Evolutionary conservation across 805 yeast genomes (phyloP), one percentile per base, ranked within the genome.

Genomic region (Ogataea thermomethanolica): DNA sequence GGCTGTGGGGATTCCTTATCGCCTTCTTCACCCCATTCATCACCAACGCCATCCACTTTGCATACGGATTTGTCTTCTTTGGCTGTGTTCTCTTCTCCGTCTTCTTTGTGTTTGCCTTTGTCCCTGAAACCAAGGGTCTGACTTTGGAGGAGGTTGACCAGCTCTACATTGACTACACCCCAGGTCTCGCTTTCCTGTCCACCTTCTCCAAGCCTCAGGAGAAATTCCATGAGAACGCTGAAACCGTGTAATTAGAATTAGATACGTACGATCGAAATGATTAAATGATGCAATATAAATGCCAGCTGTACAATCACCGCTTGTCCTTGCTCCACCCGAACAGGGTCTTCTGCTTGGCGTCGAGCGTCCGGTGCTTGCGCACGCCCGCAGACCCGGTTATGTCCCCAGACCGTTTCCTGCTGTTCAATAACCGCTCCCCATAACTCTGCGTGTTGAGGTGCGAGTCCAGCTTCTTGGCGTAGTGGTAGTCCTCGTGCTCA

Each of bases 1-100:
- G 87, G 87, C 43, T 77, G 39, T 73, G 79, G 70, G 77, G 76
- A 37, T 73, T 73, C 66, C 62, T 73, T 51, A 73, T 73, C 51
- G 65, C 78, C n/a, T 74, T 76, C 65, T 73, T 73, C 65, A 74
- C 79, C 41, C 79, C 81, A 40, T 73, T 74, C 61, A 75, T 76
- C 49, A 70, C 78, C 28, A 50, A 58, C 23, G 74, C 76, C 38
- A 75, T 75, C 54, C 76, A 72, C 54, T 75, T 75, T 58, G 73
- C 73, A 58, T 75, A 73, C 59, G 80, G 81, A 41, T 75, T 67
- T 48, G 80, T 76, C 26, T 76, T 76, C 62, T 64, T 74, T 32
- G 80, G 80, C 5, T 76, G 79, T 60, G 62, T 71, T 46, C 50
- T 72, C n/a, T 74, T 73, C 58, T 69, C 78, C 11, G 62, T 73